Conservation (phyloP, 441 rosid species). For the Rhodomyrtus psidioides region DNA sequence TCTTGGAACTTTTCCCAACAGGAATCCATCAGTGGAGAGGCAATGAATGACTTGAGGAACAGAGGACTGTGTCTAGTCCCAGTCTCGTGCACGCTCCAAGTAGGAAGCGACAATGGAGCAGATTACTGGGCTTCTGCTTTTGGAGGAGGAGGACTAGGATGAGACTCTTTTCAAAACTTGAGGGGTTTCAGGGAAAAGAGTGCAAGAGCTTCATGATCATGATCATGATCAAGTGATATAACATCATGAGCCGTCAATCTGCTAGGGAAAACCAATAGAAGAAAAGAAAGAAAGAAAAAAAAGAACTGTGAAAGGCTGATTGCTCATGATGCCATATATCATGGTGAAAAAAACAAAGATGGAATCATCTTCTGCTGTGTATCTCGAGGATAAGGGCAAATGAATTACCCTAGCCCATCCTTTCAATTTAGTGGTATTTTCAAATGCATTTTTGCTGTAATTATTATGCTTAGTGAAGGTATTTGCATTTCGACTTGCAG, state of each 20-base stretch:
- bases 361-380: not conserved
- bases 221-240: conserved; percentile 37
- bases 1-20: not conserved
- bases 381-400: not conserved
- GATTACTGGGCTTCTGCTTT: conserved; percentile 86
- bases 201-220: conserved; percentile 6
- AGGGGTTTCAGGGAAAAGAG: not conserved
- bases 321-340: conserved; percentile 83
- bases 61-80: conserved; percentile 93
- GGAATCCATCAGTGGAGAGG: conserved; percentile 17
- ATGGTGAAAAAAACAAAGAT: not conserved
- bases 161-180: not conserved
- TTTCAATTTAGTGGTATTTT: not conserved
- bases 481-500: not conserved
- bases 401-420: not conserved
- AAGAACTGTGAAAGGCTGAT: conserved; percentile 51
- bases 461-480: not conserved
- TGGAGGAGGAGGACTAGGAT: conserved; percentile 49
- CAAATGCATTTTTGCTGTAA: not conserved
- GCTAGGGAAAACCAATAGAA: conserved; percentile 17
- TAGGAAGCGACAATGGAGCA: conserved; percentile 80
- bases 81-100: conserved; percentile 69
- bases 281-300: conserved; percentile 1
- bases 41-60: conserved; percentile 55
- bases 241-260: conserved; percentile 95